Conservation (phyloP, 768 basidiomycete genomes). For the Mycena capillaripes region DNA sequence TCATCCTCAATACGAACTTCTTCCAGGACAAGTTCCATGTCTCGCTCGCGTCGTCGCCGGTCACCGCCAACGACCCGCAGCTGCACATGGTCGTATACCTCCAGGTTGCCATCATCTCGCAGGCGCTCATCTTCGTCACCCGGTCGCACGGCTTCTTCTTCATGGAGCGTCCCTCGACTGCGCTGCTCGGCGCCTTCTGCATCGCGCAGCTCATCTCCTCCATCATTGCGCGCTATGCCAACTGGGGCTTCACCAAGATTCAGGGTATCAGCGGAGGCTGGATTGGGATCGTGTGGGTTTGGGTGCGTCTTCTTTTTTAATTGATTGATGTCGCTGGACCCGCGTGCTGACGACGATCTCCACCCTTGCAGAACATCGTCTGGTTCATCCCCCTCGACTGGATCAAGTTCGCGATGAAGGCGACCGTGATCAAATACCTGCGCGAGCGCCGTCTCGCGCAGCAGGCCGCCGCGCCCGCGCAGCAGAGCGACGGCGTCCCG, state of each 20-base stretch:
- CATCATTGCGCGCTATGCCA: constrained; percentile 93
- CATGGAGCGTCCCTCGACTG: constrained; percentile 93
- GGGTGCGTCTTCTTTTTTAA: constrained; percentile 68
- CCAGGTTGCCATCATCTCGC: constrained; percentile 98
- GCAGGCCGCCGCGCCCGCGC: constrained; percentile 49
- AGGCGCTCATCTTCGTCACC: constrained; percentile 97
- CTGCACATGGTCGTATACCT: constrained; percentile 94
- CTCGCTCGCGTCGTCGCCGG: constrained; percentile 54
- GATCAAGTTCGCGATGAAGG: constrained; percentile 98
- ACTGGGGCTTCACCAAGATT: constrained; percentile 96
- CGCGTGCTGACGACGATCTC: constrained; percentile 27
- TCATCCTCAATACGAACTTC: constrained; percentile 90
- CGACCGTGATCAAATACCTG: constrained; percentile 88
- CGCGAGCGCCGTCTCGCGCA: constrained; percentile 72
- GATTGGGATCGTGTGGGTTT: constrained; percentile 98
- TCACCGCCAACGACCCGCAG: constrained; percentile 73
- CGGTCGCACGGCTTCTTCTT: constrained; percentile 97
- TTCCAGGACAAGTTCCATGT: constrained; percentile 93
- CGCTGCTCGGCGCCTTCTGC: constrained; percentile 92
- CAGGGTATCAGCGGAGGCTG: constrained; percentile 87
- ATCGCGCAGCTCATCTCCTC: constrained; percentile 95
- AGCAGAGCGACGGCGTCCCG: constrained; percentile 69
- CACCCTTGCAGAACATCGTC: constrained; percentile 78
- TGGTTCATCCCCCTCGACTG: constrained; percentile 97
- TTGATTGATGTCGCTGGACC: background rate